Percentiles rank a stretch among this genome's conserved stretches.
Evolutionary conservation across 768 basidiomycete species (phyloP).

Genomic region (Xanthoconium purpureum): DNA sequence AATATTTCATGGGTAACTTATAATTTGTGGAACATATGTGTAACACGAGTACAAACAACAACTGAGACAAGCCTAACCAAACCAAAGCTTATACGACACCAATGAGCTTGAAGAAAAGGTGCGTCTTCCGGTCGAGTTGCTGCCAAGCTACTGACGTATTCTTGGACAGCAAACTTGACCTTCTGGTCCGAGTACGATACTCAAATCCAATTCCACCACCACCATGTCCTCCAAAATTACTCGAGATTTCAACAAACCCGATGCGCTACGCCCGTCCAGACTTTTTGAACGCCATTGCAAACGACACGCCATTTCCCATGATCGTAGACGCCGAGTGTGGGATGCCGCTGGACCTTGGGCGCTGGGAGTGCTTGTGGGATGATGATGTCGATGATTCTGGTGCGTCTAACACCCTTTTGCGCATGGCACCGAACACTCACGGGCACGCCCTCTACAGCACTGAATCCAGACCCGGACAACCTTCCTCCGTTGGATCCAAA

Average conservation of each 20-base stretch:
- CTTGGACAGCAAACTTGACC: conserved; percentile 70
- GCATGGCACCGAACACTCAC: not conserved
- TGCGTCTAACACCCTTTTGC: conserved; percentile 30
- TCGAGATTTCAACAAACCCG: conserved; percentile 89
- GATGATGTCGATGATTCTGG: conserved; percentile 71
- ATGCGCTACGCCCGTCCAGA: conserved; percentile 84
- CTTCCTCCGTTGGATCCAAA: conserved; percentile 65
- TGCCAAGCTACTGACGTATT: not conserved
- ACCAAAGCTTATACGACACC: conserved; percentile 3
- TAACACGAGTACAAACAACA: not conserved
- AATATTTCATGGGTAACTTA: too few relatives aligned
- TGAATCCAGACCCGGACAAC: conserved; percentile 67
- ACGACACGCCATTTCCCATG: conserved; percentile 86
- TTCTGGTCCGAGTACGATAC: conserved; percentile 91
- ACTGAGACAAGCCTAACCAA: conserved; percentile 1
- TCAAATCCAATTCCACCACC: conserved; percentile 92
- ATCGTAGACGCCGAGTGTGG: conserved; percentile 96
- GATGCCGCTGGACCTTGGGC: conserved; percentile 89
- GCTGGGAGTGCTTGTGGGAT: conserved; percentile 81
- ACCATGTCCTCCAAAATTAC: conserved; percentile 93
- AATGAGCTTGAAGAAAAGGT: conserved; percentile 63
- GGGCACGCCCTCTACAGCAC: conserved; percentile 29
- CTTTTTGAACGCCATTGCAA: conserved; percentile 76
- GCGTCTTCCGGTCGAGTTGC: not conserved
- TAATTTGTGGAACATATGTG: too few relatives aligned